A percentile compares a stretch with the other conserved stretches of the same genome.
Evolutionary conservation across 495 filamentous ascomycete genomes (phyloP).

Genomic region (Amorphotheca resinae): DNA sequence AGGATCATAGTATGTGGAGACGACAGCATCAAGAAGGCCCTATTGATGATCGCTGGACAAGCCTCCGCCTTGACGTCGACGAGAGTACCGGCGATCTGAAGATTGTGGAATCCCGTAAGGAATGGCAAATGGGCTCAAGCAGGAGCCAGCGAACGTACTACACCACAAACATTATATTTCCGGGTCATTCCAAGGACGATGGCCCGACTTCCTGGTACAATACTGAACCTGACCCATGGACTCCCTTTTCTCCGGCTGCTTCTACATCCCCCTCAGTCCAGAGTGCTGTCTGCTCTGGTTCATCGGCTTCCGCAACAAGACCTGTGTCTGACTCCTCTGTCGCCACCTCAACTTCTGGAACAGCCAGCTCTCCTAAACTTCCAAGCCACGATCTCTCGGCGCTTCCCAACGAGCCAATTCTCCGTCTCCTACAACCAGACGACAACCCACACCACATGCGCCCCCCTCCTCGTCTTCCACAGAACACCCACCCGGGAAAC

Average conservation of each 20-base stretch:
- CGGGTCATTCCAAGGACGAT: slow-evolving; percentile 7
- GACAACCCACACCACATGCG: slow-evolving; percentile 29
- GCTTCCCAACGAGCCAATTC: slow-evolving; percentile 25
- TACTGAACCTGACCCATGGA: slow-evolving; percentile 4
- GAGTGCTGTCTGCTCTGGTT: not conserved
- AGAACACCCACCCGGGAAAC: slow-evolving; percentile 30
- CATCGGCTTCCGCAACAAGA: not conserved
- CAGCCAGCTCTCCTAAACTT: not conserved
- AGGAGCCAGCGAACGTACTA: slow-evolving; percentile 58
- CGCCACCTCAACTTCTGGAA: not conserved
- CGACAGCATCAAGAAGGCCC: slow-evolving; percentile 60
- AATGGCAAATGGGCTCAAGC: slow-evolving; percentile 51
- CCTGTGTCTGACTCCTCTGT: not conserved
- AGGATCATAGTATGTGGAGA: slow-evolving; percentile 43
- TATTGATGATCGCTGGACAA: slow-evolving; percentile 66
- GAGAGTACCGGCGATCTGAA: slow-evolving; percentile 45
- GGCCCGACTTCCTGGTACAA: too few relatives aligned
- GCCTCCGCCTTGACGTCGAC: slow-evolving; percentile 50
- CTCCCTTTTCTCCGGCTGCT: not conserved
- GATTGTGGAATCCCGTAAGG: slow-evolving; percentile 58
- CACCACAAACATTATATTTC: slow-evolving; percentile 42
- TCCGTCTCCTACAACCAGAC: slow-evolving; percentile 21
- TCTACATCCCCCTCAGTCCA: not conserved
- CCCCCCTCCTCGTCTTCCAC: slow-evolving; percentile 25
- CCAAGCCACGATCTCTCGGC: slow-evolving; percentile 1